These are phyloP conservation scores for Cerioporus squamosus DNA, from an alignment of 1,284 basidiomycete genomes.

Conservation along the genomic window DNA sequence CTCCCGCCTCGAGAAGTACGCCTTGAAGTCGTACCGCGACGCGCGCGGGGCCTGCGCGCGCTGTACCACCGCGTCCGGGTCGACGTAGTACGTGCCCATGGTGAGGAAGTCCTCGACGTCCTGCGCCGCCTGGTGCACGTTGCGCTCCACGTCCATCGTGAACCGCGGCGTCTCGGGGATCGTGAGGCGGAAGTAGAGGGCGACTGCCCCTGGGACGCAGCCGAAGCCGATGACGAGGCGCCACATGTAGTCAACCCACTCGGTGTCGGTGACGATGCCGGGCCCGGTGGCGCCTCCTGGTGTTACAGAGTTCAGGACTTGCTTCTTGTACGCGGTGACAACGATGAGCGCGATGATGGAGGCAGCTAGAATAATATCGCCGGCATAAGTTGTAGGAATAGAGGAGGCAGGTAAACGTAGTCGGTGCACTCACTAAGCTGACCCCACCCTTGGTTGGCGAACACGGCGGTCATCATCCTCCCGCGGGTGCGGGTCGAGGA, in stretches of 20 bases:
- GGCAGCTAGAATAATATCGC: conserved; percentile 41
- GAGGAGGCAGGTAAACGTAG: conserved; percentile 2
- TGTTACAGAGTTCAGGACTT: conserved; percentile 39
- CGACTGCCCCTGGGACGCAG: conserved; percentile 66
- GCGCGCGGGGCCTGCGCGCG: conserved; percentile 70
- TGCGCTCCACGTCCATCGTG: conserved; percentile 90
- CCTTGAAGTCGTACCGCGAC: conserved; percentile 61
- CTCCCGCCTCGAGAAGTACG: conserved; percentile 63
- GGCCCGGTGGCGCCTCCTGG: too few species aligned
- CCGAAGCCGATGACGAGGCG: conserved; percentile 74
- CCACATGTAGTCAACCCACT: conserved; percentile 65
- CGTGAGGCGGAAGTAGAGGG: conserved; percentile 78
- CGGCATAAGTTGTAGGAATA: too few species aligned
- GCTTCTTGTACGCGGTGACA: conserved; percentile 57
- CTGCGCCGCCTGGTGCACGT: conserved; percentile 71
- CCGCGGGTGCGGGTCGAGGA: conserved; percentile 61
- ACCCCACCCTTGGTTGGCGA: conserved; percentile 60
- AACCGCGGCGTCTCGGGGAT: conserved; percentile 84
- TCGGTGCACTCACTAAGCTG: conserved; percentile 50
- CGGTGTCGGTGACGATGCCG: conserved; percentile 39
- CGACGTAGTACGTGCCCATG: conserved; percentile 50
- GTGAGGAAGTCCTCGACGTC: conserved; percentile 73
- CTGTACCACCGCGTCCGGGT: conserved; percentile 62
- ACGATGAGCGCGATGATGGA: conserved; percentile 61
- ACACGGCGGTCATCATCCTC: conserved; percentile 59